Evolutionary conservation across 768 basidiomycete genomes (phyloP).

Genomic region (Sutorius australiensis): DNA sequence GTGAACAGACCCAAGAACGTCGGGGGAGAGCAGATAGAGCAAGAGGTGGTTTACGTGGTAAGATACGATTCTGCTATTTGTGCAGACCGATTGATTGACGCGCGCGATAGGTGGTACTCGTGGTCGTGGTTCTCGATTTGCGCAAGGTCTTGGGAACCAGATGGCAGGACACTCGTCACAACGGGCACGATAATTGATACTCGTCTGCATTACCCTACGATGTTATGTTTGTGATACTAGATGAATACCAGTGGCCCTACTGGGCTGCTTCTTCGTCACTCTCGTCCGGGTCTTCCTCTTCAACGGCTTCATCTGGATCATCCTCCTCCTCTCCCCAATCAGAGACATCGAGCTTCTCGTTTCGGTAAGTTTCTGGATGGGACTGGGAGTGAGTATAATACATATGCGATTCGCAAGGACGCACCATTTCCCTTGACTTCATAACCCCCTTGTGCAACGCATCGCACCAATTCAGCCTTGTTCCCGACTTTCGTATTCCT

Average conservation of each 20-base stretch:
- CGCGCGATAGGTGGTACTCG: conserved; percentile 50
- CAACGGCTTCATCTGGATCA: conserved; percentile 24
- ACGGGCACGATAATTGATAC: conserved; percentile 17
- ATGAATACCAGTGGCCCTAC: conserved; percentile 1
- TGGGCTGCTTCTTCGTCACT: conserved; percentile 6
- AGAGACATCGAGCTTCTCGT: conserved; percentile 54
- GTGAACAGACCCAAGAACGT: conserved; percentile 75
- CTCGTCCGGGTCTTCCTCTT: conserved; percentile 14
- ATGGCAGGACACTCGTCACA: conserved; percentile 46
- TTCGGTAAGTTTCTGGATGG: conserved; percentile 47
- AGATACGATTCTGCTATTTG: conserved; percentile 13
- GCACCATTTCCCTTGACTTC: conserved; percentile 64
- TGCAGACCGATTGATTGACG: background rate
- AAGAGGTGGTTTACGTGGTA: conserved; percentile 59
- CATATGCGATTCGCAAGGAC: conserved; percentile 4
- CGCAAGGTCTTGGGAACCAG: conserved; percentile 79
- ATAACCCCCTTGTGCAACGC: conserved; percentile 75
- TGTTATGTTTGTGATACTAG: conserved; percentile 1
- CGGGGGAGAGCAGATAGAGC: conserved; percentile 63
- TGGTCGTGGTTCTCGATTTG: conserved; percentile 76
- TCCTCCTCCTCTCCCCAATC: conserved; percentile 47
- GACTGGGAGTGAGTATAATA: background rate
- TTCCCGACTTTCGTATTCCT: conserved; percentile 67
- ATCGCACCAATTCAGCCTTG: conserved; percentile 64
- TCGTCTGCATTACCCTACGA: background rate